Evolutionary conservation across 192 early-diverging fungal genomes (phyloP).

Genomic region (Backusella westeae): DNA sequence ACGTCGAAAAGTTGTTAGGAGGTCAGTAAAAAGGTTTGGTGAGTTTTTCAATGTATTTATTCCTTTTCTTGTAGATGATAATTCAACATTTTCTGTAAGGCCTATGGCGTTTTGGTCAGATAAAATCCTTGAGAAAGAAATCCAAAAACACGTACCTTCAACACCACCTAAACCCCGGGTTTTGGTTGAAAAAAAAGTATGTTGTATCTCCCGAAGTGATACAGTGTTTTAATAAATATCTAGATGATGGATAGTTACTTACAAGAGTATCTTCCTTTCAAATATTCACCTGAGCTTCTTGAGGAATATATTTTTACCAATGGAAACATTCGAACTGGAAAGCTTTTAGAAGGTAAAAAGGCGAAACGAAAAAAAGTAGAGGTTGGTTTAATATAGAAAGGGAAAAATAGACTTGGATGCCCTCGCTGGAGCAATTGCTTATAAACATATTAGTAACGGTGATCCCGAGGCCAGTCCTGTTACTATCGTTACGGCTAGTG

Average conservation of each 20-base stretch:
- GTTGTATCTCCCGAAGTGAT: neutral
- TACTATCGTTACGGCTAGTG: conserved; percentile 83
- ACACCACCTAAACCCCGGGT: neutral
- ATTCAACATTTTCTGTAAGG: conserved; percentile 31
- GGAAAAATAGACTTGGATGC: conserved; percentile 62
- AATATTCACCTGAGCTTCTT: conserved; percentile 63
- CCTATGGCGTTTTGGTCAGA: conserved; percentile 44
- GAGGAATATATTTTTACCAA: conserved; percentile 81
- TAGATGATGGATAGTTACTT: conserved; percentile 72
- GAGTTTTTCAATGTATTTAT: neutral
- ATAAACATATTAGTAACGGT: conserved; percentile 62
- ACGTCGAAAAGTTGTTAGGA: neutral
- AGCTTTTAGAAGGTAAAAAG: conserved; percentile 68
- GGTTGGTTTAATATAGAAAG: neutral
- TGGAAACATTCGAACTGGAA: conserved; percentile 77
- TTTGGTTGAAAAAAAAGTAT: conserved; percentile 20
- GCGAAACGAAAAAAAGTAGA: neutral
- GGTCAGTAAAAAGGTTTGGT: neutral
- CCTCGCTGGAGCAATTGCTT: conserved; percentile 75
- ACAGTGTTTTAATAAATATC: conserved; percentile 32
- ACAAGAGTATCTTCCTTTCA: conserved; percentile 77
- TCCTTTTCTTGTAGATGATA: conserved; percentile 4
- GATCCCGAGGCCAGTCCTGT: conserved; percentile 43
- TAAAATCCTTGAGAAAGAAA: conserved; percentile 30
- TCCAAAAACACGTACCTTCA: conserved; percentile 2